Evolutionary conservation across 2,329 filamentous ascomycete genomes (phyloP), one percentile per base, ranked within the genome.

Genomic region (Huntiella moniliformis): DNA sequence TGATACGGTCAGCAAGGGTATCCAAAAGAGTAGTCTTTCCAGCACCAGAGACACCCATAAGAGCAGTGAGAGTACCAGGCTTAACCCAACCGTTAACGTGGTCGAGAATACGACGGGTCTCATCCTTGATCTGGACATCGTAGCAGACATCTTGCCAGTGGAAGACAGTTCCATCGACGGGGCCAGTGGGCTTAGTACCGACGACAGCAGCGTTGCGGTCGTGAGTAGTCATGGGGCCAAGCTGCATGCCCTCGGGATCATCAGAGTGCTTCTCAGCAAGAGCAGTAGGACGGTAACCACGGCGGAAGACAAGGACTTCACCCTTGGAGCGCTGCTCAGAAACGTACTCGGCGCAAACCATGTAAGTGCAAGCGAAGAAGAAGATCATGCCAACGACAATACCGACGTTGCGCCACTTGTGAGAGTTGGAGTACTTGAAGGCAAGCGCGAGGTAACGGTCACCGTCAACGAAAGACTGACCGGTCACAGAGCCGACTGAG

Each of bases 31-130:
- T 66, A 1, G 63, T 66, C 52, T 66, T 66, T 0, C 63, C 63
- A 0, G 63, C 63, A 18, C 63, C 63, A 16, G 56, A 74, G 0
- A 77, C 73, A 36, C 78, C 74, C 73, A 78, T 78, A 4, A 92
- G 66, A 1, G 84, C 85, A 3, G 85, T 93, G 32, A 92, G 63
- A 1, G 82, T 92, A 28, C 86, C 86, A 0, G 86, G 86, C 58
- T 87, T 87, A 47, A 94, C 83, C 82, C 83, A 93, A 4, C 86
- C 86, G 53, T 82, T 75, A 1, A 93, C 81, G 47, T 86, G 66
- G 53, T 93, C 78, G 44, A 94, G 62, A 50, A 94, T 58, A 13
- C 79, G 71, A n/a, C 83, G 73, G 1, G 68, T 63, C 52, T 83
- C 73, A 1, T 68, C 68, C 61, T 91, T 91, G 61, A 92, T 86